A percentile compares a stretch with the other conserved stretches of the same genome.
These are phyloP conservation scores for Amaranthus cruentus DNA, from an alignment of 148 eudicot genomes.

Conservation along the genomic window DNA sequence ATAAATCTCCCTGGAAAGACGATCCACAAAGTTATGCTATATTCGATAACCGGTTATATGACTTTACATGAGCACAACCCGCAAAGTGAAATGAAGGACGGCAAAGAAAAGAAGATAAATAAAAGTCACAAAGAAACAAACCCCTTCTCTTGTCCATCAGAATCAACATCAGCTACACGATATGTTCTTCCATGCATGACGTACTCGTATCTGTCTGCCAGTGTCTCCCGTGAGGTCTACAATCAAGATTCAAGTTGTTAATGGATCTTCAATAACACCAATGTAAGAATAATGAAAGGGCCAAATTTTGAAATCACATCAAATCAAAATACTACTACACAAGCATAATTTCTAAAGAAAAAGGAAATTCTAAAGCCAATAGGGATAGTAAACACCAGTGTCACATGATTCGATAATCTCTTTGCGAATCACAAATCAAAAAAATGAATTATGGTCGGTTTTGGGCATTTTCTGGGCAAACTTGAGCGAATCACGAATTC, in stretches of 20 bases:
- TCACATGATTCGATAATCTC: too few relatives aligned
- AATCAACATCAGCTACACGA: conserved; percentile 54
- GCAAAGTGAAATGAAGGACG: background rate
- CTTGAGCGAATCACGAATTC: too few relatives aligned
- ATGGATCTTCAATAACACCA: conserved; percentile 1
- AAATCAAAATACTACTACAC: too few relatives aligned
- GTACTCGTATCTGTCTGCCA: conserved; percentile 87
- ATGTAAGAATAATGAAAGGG: background rate
- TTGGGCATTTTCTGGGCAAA: too few relatives aligned
- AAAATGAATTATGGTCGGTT: too few relatives aligned
- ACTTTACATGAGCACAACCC: background rate
- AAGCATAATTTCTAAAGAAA: background rate
- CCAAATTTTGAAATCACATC: background rate
- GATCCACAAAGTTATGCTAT: conserved; percentile 11
- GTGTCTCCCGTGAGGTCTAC: conserved; percentile 71
- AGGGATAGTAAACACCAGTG: too few relatives aligned
- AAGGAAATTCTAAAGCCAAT: too few relatives aligned
- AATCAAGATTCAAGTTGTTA: conserved; percentile 15
- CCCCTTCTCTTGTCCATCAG: conserved; percentile 59
- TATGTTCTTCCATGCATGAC: conserved; percentile 91
- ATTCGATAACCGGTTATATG: background rate
- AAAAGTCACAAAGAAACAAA: conserved; percentile 20
- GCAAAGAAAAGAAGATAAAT: background rate
- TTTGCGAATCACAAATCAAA: too few relatives aligned
- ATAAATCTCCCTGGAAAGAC: conserved; percentile 58